A percentile compares a stretch with the other conserved stretches of the same genome.
Conservation (phyloP, 1,284 basidiomycete genomes). For the Mycena sp. region DNA sequence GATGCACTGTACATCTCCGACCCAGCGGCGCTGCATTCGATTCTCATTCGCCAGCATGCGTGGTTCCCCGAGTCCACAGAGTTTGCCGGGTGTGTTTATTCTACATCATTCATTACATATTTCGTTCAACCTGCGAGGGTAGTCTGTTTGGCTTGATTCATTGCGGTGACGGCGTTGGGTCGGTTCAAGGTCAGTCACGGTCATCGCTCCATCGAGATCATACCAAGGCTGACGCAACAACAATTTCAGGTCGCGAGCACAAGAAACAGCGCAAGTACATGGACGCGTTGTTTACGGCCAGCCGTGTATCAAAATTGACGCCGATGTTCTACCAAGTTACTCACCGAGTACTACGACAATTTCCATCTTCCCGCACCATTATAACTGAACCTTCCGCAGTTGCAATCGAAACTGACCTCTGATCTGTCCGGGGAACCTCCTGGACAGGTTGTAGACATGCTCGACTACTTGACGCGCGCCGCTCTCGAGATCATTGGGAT, state of each 20-base stretch:
- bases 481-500: conserved; percentile 51
- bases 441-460: conserved; percentile 42
- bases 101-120: no score
- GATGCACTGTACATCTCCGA: conserved; percentile 40
- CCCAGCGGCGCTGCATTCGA: conserved; percentile 36
- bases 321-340: conserved; percentile 45
- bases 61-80: conserved; percentile 36
- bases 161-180: conserved; percentile 34
- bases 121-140: background rate
- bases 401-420: conserved; percentile 32
- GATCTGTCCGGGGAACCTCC: conserved; percentile 29
- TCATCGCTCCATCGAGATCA: no score
- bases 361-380: no score
- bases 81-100: conserved; percentile 32
- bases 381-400: conserved; percentile 16
- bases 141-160: conserved; percentile 36
- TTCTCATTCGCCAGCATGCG: conserved; percentile 35
- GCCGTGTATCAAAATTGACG: conserved; percentile 42
- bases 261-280: conserved; percentile 44
- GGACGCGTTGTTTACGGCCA: conserved; percentile 45
- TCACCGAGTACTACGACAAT: conserved; percentile 34
- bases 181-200: conserved; percentile 37
- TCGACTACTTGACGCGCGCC: conserved; percentile 45
- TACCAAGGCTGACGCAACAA: background rate
- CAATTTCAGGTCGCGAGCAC: conserved; percentile 40